Conservation (phyloP, 2,329 filamentous ascomycete genomes). For the Mollisiaceae sp. region DNA sequence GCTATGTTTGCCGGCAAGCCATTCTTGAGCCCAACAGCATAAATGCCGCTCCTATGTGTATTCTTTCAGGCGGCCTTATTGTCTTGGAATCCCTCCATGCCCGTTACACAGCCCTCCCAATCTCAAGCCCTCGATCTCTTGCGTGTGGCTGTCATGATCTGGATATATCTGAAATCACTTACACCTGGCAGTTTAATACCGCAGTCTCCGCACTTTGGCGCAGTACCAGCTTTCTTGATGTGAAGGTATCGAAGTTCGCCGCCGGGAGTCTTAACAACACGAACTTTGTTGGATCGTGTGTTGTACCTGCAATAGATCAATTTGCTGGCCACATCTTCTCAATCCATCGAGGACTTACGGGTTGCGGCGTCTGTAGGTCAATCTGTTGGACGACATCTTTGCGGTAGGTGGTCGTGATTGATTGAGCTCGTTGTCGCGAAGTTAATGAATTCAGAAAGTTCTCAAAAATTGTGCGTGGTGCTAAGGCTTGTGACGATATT, state of each 20-base stretch:
- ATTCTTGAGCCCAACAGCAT: background rate
- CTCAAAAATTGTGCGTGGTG: background rate
- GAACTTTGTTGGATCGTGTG: constrained; percentile 96
- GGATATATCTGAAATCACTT: constrained; percentile 57
- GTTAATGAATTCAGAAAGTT: constrained; percentile 3
- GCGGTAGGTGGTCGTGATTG: constrained; percentile 37
- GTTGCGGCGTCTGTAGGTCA: constrained; percentile 69
- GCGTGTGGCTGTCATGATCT: background rate
- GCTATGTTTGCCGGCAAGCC: background rate
- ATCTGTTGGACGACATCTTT: constrained; percentile 51
- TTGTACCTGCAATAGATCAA: constrained; percentile 74
- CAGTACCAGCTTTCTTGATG: constrained; percentile 99
- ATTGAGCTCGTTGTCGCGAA: constrained; percentile 40
- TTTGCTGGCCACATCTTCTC: constrained; percentile 7
- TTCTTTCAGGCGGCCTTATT: background rate
- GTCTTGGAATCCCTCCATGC: background rate
- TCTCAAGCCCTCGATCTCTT: background rate
- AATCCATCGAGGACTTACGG: constrained; percentile 58
- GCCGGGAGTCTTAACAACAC: constrained; percentile 94
- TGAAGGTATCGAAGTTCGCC: constrained; percentile 95
- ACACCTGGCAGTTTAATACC: constrained; percentile 97
- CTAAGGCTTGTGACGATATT: background rate
- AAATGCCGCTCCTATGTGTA: background rate
- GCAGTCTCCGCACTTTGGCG: constrained; percentile 99
- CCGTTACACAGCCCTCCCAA: background rate